Conservation (phyloP, 768 basidiomycete genomes). For the Asterophora parasitica region DNA sequence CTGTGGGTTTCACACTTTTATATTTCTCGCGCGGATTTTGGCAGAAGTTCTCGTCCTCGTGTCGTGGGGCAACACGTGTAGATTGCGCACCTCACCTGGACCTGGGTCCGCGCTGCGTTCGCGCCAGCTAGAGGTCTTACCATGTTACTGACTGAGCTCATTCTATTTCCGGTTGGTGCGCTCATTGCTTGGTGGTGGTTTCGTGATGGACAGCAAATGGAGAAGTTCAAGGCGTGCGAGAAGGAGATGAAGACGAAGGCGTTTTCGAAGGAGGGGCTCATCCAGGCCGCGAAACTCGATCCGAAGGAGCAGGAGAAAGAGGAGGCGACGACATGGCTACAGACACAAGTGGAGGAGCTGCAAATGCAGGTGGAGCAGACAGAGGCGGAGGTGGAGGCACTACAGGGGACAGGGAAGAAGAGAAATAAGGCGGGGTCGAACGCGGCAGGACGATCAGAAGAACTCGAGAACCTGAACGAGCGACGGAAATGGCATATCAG, state of each 20-base stretch:
- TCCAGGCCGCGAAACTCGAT: constrained; percentile 89
- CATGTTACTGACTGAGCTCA: constrained; percentile 19
- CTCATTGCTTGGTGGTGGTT: constrained; percentile 22
- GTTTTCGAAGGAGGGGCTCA: constrained; percentile 97
- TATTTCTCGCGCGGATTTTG: constrained; percentile 12
- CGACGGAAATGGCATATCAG: constrained; percentile 93
- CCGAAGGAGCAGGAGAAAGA: constrained; percentile 96
- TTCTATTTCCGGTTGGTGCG: constrained; percentile 21
- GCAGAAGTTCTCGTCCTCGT: constrained; percentile 12
- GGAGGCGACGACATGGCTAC: constrained; percentile 85
- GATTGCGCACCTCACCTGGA: constrained; percentile 4
- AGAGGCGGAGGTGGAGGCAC: constrained; percentile 89
- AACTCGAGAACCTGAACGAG: constrained; percentile 87
- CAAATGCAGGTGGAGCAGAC: constrained; percentile 89
- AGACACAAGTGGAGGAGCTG: constrained; percentile 85
- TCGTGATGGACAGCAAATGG: constrained; percentile 85
- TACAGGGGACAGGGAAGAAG: constrained; percentile 82
- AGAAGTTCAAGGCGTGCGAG: constrained; percentile 99
- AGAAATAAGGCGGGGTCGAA: constrained; percentile 68
- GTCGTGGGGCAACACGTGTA: constrained; percentile 15
- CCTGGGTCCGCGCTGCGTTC: not conserved
- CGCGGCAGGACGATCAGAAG: constrained; percentile 67
- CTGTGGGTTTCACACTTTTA: constrained; percentile 51
- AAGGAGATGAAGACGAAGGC: constrained; percentile 99
- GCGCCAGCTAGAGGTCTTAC: constrained; percentile 6